These are phyloP conservation scores for Tulasnella sp. DNA, from an alignment of 768 basidiomycete genomes.

Conservation along the genomic window DNA sequence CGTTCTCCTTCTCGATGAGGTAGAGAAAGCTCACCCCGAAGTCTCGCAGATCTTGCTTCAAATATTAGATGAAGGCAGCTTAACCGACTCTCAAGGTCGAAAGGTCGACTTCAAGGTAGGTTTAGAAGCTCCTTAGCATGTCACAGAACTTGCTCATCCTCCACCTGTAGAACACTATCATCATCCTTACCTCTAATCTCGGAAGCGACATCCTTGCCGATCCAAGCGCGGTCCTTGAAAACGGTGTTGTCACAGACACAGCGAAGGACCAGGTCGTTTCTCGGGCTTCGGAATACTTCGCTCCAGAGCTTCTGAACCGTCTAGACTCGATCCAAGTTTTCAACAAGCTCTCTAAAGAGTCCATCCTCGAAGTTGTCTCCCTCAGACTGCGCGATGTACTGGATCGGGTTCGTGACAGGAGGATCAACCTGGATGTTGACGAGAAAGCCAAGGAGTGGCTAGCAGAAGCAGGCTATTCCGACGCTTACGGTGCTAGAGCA, in stretches of 20 bases:
- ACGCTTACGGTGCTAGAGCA: conserved; percentile 64
- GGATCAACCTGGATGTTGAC: conserved; percentile 64
- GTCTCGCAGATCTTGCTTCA: conserved; percentile 35
- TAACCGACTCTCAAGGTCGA: conserved; percentile 86
- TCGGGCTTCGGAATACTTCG: conserved; percentile 68
- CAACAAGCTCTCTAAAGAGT: conserved; percentile 69
- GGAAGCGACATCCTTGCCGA: conserved; percentile 70
- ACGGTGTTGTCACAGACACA: conserved; percentile 52
- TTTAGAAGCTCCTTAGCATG: background rate
- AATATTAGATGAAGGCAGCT: conserved; percentile 78
- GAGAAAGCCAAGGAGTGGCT: conserved; percentile 54
- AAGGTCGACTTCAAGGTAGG: conserved; percentile 80
- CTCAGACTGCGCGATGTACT: conserved; percentile 68
- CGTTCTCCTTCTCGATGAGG: conserved; percentile 55
- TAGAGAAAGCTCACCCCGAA: conserved; percentile 72
- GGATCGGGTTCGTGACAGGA: conserved; percentile 45
- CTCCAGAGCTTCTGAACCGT: conserved; percentile 82
- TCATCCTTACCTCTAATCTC: conserved; percentile 82
- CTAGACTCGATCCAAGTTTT: conserved; percentile 74
- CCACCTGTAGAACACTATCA: conserved; percentile 62
- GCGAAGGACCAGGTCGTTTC: conserved; percentile 60
- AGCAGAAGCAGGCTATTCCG: conserved; percentile 66
- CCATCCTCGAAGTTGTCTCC: conserved; percentile 67
- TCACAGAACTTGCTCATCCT: background rate
- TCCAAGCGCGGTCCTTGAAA: conserved; percentile 43